A percentile compares a stretch with the other conserved stretches of the same genome.
Conservation (phyloP, 768 basidiomycete genomes). For the Tulasnella sp. region DNA sequence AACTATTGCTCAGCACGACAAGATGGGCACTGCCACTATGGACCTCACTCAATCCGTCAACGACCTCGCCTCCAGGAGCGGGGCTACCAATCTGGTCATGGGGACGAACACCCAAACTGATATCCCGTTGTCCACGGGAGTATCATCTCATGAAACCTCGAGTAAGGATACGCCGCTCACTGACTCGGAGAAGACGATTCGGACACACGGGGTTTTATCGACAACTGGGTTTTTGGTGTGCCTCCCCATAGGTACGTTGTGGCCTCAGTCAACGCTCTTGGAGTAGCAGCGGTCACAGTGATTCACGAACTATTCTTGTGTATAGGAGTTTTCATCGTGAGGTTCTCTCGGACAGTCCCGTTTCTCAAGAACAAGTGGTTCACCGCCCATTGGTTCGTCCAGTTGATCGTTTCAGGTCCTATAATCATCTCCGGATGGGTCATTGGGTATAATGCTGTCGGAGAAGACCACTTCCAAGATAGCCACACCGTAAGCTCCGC, state of each 20-base stretch:
- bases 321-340: slow-evolving; percentile 45
- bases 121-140: neutral
- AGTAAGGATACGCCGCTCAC: slow-evolving; percentile 29
- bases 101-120: slow-evolving; percentile 14
- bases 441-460: slow-evolving; percentile 42
- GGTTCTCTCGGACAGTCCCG: slow-evolving; percentile 51
- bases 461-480: slow-evolving; percentile 37
- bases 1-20: slow-evolving; percentile 44
- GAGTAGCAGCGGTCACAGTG: neutral
- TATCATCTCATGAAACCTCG: neutral
- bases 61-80: slow-evolving; percentile 14
- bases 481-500: slow-evolving; percentile 40
- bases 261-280: neutral
- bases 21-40: slow-evolving; percentile 44
- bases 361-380: slow-evolving; percentile 45
- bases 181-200: slow-evolving; percentile 40
- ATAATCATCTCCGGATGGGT: slow-evolving; percentile 54
- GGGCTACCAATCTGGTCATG: neutral
- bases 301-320: neutral
- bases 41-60: slow-evolving; percentile 47
- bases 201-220: slow-evolving; percentile 52
- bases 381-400: slow-evolving; percentile 49
- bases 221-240: slow-evolving; percentile 54
- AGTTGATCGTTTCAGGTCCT: slow-evolving; percentile 51
- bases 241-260: slow-evolving; percentile 49